Conservation (phyloP, 2,329 filamentous ascomycete genomes). For the Aspergillus novofumigatus region DNA sequence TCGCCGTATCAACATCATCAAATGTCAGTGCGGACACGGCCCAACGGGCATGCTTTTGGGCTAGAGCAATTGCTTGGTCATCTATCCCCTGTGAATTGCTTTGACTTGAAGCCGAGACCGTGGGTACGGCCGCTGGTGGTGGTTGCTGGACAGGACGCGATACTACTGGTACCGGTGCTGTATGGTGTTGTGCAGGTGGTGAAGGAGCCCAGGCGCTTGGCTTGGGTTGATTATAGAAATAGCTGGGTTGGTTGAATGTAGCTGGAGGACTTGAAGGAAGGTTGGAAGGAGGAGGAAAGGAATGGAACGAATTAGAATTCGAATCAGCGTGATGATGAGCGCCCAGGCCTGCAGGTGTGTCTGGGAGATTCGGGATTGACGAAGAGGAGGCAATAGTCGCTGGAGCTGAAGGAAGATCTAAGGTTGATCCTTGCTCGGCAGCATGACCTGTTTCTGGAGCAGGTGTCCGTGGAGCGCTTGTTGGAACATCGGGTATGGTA, state of each 20-base stretch:
- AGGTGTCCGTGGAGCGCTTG: conserved; percentile 22
- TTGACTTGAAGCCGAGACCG: conserved; percentile 18
- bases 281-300: conserved; percentile 38
- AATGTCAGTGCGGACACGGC: conserved; percentile 96
- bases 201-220: conserved; percentile 12
- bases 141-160: conserved; percentile 16
- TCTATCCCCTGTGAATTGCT: conserved; percentile 41
- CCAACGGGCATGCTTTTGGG: conserved; percentile 95
- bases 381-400: conserved; percentile 30
- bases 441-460: conserved; percentile 33
- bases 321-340: conserved; percentile 12
- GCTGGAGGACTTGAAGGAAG: conserved; percentile 20
- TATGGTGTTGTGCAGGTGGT: conserved; percentile 26
- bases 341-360: conserved; percentile 25
- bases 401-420: conserved; percentile 39
- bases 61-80: conserved; percentile 71
- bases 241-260: conserved; percentile 17
- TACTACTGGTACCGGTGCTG: conserved; percentile 16
- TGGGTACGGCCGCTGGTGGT: conserved; percentile 14
- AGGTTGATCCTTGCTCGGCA: conserved; percentile 24
- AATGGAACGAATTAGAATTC: conserved; percentile 36
- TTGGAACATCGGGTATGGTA: conserved; percentile 22
- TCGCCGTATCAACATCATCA: conserved; percentile 86
- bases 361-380: conserved; percentile 26
- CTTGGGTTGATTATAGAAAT: conserved; percentile 21